Base-by-base conservation (phyloP, 345 rosid species). In the Excoecaria cochinchinensis region DNA sequence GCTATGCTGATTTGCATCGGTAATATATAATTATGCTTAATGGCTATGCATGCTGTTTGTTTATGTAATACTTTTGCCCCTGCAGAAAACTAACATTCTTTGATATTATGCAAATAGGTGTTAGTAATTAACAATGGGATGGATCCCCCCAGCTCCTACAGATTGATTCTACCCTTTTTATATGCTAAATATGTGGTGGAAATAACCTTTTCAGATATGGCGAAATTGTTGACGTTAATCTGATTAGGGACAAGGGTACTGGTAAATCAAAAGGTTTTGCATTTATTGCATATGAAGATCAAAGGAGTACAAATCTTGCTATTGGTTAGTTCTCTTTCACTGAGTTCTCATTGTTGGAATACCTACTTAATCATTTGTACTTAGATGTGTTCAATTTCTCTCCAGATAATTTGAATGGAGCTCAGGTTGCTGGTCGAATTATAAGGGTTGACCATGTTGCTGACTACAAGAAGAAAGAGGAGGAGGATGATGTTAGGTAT, bases 241-340 rank as follows among this genome's bases (percentile, higher is more conserved):
- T 95, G 24, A 87, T 92, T 22, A 85, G 97, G 79, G 97, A 95
- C 85, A 91, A 92, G 77, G 95, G 82, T 53, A 95, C 99, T 70
- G 97, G 98, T 3, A 95, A 95, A 85, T 91, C 98, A 0, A 95
- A 81, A 74, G 98, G 99, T 60, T 95, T 89, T 83, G 93, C 98
- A 1, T 92, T 90, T 85, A 14, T 92, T 81, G 98, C 99, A 1
- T 93, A 89, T 25, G 99, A 95, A 82, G 97, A 95, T 90, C 99
- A 95, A 62, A 81, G 99, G 75, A 95, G 98, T 73, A 93, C 99
- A 16, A 84, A 66, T 76, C 92, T 92, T 77, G 98, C 97, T 78
- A 98, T 90, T 81, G 99, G 99, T 93, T 69, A 66, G 92, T 81
- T 68, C 17, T 3, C 39, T 36, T 55, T 8, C 10, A 59, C 48